phyloP scores from a whole-genome alignment of 106 monocot species.

The Triglochin maritima region DNA sequence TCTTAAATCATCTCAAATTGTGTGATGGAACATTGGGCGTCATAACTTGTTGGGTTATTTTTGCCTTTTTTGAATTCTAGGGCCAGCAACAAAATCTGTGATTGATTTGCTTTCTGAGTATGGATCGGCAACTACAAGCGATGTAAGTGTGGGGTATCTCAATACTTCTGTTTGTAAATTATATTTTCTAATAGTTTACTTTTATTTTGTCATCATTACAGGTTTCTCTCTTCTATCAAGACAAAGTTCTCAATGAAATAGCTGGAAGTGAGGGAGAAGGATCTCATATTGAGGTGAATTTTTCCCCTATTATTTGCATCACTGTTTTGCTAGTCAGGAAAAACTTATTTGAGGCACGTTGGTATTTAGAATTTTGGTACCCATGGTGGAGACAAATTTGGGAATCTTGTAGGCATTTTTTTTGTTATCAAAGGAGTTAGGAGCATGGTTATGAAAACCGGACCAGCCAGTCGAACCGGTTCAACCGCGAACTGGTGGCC shows the following conservation, averaged over 20 bases:
- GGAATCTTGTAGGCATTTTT: too few relatives aligned
- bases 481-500: too few relatives aligned
- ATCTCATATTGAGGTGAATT: slow-evolving; percentile 38
- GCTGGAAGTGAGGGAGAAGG: slow-evolving; percentile 26
- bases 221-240: slow-evolving; percentile 52
- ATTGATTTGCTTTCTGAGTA: slow-evolving; percentile 77
- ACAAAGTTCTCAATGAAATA: slow-evolving; percentile 25
- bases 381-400: too few relatives aligned
- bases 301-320: too few relatives aligned
- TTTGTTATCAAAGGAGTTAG: too few relatives aligned
- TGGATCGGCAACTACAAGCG: slow-evolving; percentile 30
- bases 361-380: too few relatives aligned
- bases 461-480: too few relatives aligned
- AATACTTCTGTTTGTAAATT: not conserved
- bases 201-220: slow-evolving; percentile 15
- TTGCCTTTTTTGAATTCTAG: slow-evolving; percentile 10
- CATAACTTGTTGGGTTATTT: too few relatives aligned
- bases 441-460: too few relatives aligned
- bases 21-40: too few relatives aligned
- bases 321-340: not conserved
- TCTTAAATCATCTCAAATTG: too few relatives aligned
- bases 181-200: not conserved
- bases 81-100: slow-evolving; percentile 60
- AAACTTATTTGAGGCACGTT: not conserved
- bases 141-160: slow-evolving; percentile 25